These are phyloP conservation scores for Pulveroboletus sp. DNA, from an alignment of 768 basidiomycete species.

Conservation along the genomic window DNA sequence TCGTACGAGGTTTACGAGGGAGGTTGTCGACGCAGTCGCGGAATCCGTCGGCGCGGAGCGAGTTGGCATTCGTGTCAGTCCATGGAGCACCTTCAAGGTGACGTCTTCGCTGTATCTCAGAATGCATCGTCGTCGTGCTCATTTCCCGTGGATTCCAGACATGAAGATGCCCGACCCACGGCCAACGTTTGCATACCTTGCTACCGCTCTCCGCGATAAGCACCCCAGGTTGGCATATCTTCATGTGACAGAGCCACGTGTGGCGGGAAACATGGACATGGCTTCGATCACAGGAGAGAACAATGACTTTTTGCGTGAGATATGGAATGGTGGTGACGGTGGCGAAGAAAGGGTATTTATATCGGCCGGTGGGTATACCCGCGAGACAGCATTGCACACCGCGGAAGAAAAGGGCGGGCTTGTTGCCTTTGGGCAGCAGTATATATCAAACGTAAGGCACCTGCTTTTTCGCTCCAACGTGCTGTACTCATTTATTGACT, in stretches of 20 bases:
- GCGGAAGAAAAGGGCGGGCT: constrained; percentile 3
- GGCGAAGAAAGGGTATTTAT: background rate
- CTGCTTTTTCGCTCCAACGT: background rate
- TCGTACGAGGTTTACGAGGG: constrained; percentile 53
- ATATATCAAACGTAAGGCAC: constrained; percentile 2
- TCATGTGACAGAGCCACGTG: constrained; percentile 45
- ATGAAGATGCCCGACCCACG: constrained; percentile 55
- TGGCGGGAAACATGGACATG: constrained; percentile 10
- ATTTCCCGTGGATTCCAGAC: constrained; percentile 23
- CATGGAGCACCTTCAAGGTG: constrained; percentile 48
- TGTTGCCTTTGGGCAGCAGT: constrained; percentile 27
- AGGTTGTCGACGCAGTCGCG: constrained; percentile 51
- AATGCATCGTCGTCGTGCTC: background rate
- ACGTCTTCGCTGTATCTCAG: background rate
- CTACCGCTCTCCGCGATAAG: constrained; percentile 34
- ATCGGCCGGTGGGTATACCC: background rate
- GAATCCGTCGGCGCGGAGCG: constrained; percentile 51
- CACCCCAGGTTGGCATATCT: constrained; percentile 44
- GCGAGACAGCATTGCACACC: background rate
- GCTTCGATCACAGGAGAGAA: constrained; percentile 18
- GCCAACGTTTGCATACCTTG: constrained; percentile 51
- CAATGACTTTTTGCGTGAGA: constrained; percentile 41
- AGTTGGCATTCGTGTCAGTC: constrained; percentile 56
- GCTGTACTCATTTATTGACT: background rate
- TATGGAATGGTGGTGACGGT: constrained; percentile 1